Evolutionary conservation across 768 basidiomycete genomes (phyloP), one percentile per base, ranked within the genome.

Genomic region (Termitomyces sp.): DNA sequence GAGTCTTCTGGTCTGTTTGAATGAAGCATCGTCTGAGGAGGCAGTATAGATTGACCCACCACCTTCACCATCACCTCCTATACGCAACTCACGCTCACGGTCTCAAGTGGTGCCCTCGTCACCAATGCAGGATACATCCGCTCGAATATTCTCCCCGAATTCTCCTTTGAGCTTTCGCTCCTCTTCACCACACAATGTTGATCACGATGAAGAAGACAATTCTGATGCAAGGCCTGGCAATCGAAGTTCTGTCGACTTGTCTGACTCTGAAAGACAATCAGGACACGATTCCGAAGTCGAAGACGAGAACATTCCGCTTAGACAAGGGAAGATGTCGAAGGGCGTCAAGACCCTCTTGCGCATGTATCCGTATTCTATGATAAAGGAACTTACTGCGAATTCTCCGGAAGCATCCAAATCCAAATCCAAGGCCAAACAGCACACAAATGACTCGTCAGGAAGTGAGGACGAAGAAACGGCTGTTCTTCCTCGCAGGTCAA

Each of bases 331-430:
- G 38, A n/a, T 40, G 35, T 69, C 68, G 52, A 76, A 72, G 64
- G 63, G 67, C 32, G 52, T 72, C 32, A 78, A 75, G 36, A 74
- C 65, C 5, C 70, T 84, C 18, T 65, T 59, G 38, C 77, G 73
- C 16, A 79, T 88, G 78, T 72, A 84, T 72, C 86, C 86, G 4
- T 73, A 73, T 11, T 76, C 76, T 50, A 79, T 86, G 79, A 67
- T 82, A 47, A 66, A 75, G 16, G 67, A 66, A 46, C 68, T 76
- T 55, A 56, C 71, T 55, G 22, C 41, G 8, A 60, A 66, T 43
- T 65, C 63, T 38, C 54, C 18, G 26, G 26, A 55, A 3, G 44
- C 55, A 48, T 52, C 60, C 49, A 16, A 40, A 41, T n/a, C 30
- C 49, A 61, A 66, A 55, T 30, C 62, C 26, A 44, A 57, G 49